Evolutionary conservation across 1,139 yeast genomes (phyloP), one percentile per base, ranked within the genome.

Genomic region (Scheffersomyces insectosa): DNA sequence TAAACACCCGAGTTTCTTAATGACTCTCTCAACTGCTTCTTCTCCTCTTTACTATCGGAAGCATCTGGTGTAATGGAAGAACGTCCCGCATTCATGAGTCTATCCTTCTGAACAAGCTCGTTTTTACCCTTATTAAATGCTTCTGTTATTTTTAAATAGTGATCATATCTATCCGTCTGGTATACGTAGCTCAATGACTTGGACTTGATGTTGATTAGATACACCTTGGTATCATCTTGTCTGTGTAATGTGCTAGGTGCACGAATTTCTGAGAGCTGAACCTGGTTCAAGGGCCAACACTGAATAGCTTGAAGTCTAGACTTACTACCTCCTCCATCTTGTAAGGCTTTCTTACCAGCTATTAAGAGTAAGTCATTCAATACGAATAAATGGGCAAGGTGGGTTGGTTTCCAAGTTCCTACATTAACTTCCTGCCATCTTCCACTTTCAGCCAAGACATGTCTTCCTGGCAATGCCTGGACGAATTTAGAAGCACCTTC

Each of bases 361-460:
- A 90, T 72, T 41, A 91, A 66, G 1, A 90, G 63, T 53, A 85
- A 75, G 62, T 91, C 98, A 59, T 87, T 90, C 49, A 91, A 70
- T 9, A 91, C 65, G 54, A 87, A 86, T 39, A 91, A 66, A 57
- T 87, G 95, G 2, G 85, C 83, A 2, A 90, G 83, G 55, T 87
- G 84, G 36, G 85, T 73, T 1, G 90, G 83, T 59, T 88, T 87
- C 82, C 91, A 84, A 14, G 96, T 90, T 0, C 95, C 93, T 1
- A 87, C 82, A 57, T 90, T 90, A 45, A 91, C 71, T 62, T 91
- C 97, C 48, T 78, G 80, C 97, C 97, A 91, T 41, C 93, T 79
- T 1, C 86, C 85, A 62, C 90, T 83, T 55, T 89, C 95, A 8
- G 84, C 79, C 27, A 89, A 69, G 2, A 91, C 80, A 60, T 90